Evolutionary conservation across 192 early-diverging fungal species (phyloP), one percentile per base, ranked within the genome.

Genomic region (Umbelopsis ramanniana): DNA sequence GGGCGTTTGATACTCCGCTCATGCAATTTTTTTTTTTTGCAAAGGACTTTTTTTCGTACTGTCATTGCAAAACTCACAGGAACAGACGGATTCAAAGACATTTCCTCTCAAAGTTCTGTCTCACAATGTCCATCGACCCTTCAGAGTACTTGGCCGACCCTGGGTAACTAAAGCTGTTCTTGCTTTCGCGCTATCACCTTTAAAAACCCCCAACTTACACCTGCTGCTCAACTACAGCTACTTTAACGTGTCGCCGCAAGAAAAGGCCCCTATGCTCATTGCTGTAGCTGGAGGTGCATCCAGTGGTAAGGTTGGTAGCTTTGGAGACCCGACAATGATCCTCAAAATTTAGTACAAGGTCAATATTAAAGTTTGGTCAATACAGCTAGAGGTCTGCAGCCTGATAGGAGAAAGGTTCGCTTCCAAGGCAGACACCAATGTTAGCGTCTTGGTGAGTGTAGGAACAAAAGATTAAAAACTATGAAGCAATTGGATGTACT

Each of bases 271-370:
- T 2, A 81, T 88, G 74, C 17, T 87, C 45, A 81, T 89, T 24
- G 84, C 75, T 46, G 76, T 89, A 38, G 79, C 87, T 9, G 87
- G 85, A 21, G 87, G 85, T 19, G 71, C 79, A 10, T 74, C 82
- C 43, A 74, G 72, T 50, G 87, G 87, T 2, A 89, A 89, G 68
- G 77, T 76, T 78, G 50, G 38, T 23, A 33, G 35, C 29, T 37
- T 26, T 4, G 3, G 24, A 43, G 1, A 53, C 14, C 21, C 21
- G 2, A 71, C 26, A 6, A 8, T 37, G 15, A 52, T 6, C 38
- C 10, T 6, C 40, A 43, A 43, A 43, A 43, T 43, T 43, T 43
- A 43, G 40, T 6, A 5, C 11, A 12, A 11, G 6, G 37, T 43
- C 35, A 29, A n/a, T 14, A 43, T n/a, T 26, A 9, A 24, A 19